Evolutionary conservation across 495 filamentous ascomycete genomes (phyloP), one percentile per base, ranked within the genome.

Genomic region (Neurospora sp.): DNA sequence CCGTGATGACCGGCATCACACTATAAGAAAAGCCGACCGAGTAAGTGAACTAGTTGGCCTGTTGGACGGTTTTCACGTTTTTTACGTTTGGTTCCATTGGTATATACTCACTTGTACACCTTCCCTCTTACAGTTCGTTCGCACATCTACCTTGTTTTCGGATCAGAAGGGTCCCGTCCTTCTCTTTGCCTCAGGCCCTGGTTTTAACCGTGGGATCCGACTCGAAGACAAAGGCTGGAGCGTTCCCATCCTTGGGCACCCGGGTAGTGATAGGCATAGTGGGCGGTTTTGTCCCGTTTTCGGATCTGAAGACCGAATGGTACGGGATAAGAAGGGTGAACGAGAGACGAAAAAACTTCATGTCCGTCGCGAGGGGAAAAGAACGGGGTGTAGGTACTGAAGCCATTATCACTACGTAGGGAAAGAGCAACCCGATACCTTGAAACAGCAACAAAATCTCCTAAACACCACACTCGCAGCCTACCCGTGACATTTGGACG

Each of bases 1-100:
- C 81, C 82, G 73, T 85, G 83, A 75, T 86, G 85, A 70, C 82
- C 82, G 0, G 85, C 84, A 74, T 86, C 83, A 73, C 85, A 86
- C 84, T 86, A 70, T 10, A 71, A 14, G 40, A 20, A 31, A 16
- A 18, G n/a, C 12, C 35, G 27, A 59, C 9, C 35, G 27, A 59
- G 70, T 72, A 45, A 75, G 75, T 72, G 40, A 68, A 65, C 40
- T 75, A 27, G 27, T 27, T 27, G 31, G 41, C 41, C 41, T 37
- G 3, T 5, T 16, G 41, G 41, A 44, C 16, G 41, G 41, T 16
- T 44, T 44, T 44, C 14, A 44, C 7, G 41, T 73, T 69, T 69
- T 42, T 39, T 18, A 31, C 16, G 38, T 40, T 12, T 10, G 37
- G 68, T 20, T 27, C 27, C 27, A 27, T 27, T 20, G 40, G 61